Evolutionary conservation across 2,329 filamentous ascomycete genomes (phyloP), one percentile per base, ranked within the genome.

Genomic region (Xenosphaeropsis pyriputrescens): DNA sequence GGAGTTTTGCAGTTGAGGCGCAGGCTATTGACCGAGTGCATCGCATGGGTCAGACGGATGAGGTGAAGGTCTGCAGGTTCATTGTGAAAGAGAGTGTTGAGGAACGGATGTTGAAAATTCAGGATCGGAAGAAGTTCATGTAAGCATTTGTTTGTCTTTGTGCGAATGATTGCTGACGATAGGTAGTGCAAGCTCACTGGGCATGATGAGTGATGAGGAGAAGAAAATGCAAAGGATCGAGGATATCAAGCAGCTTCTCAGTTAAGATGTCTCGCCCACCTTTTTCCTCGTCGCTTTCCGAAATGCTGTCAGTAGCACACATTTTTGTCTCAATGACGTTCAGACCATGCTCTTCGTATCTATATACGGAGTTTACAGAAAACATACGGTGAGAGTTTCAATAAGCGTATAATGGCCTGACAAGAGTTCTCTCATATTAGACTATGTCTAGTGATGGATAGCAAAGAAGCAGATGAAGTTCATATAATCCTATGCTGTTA

Each of bases 1-100:
- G 91, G 91, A 93, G 84, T 54, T 98, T 89, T 58, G 88, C 91
- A 0, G 79, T 96, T 11, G 91, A 98, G 60, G 85, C 88, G 5
- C 91, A 98, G 59, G 91, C 91, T 7, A 96, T 98, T 52, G 91
- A 98, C 62, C 84, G 91, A 1, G 86, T 98, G 26, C 91, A 98
- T 63, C 76, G 91, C 7, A 95, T 98, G 84, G 91, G 91, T 0
- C 91, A 98, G 57, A 77, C 82, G 36, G 71, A 76, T 13, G 83
- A 89, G 50, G 91, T 98, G 2, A 74, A 76, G 39, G 88, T 98
- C 0, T 79, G 79, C 48, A 68, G 91, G 18, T 96, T 96, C 52
- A 81, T 98, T 41, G 83, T 93, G 1, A 80, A 82, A 58, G 76
- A 79, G 34, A 95, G 85, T 46, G 93, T 98, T 30, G 91, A 98